phyloP scores from a whole-genome alignment of 2,329 filamentous ascomycete species.

The Xylaria hypoxylon region DNA sequence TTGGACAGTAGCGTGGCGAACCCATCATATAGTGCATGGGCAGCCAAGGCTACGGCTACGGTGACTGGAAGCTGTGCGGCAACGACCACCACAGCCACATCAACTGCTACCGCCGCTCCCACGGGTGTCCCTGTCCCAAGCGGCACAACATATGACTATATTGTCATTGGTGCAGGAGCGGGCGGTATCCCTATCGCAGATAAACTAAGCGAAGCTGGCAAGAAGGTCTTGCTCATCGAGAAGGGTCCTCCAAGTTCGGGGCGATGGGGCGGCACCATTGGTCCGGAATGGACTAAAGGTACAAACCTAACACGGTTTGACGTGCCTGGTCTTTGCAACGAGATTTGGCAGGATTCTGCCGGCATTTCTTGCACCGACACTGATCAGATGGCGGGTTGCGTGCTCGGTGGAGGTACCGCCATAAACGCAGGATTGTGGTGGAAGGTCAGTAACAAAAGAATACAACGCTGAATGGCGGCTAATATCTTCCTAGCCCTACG shows the following conservation, averaged over 20 bases:
- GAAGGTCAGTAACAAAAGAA: conserved; percentile 56
- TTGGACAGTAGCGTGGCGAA: conserved; percentile 54
- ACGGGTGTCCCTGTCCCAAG: conserved; percentile 55
- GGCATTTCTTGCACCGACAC: conserved; percentile 76
- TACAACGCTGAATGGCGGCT: conserved; percentile 26
- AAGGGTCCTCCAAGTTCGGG: conserved; percentile 71
- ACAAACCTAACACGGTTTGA: conserved; percentile 77
- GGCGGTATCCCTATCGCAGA: conserved; percentile 70
- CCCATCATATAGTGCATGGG: conserved; percentile 58
- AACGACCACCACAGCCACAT: conserved; percentile 43
- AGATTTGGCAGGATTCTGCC: conserved; percentile 73
- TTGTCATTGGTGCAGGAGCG: conserved; percentile 69
- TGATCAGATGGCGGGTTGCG: conserved; percentile 79
- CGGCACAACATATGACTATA: conserved; percentile 68
- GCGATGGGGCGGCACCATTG: conserved; percentile 72
- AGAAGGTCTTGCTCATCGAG: conserved; percentile 73
- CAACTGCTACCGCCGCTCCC: conserved; percentile 46
- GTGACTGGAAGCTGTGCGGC: conserved; percentile 53
- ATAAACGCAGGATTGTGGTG: conserved; percentile 78
- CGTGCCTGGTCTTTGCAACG: conserved; percentile 76
- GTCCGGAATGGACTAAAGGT: conserved; percentile 70
- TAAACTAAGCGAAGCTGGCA: conserved; percentile 71
- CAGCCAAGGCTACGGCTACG: conserved; percentile 57
- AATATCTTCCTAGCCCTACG: conserved; percentile 61
- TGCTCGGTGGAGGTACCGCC: conserved; percentile 74